phyloP scores from a whole-genome alignment of 768 basidiomycete genomes.

The Cystobasidium ongulense region DNA sequence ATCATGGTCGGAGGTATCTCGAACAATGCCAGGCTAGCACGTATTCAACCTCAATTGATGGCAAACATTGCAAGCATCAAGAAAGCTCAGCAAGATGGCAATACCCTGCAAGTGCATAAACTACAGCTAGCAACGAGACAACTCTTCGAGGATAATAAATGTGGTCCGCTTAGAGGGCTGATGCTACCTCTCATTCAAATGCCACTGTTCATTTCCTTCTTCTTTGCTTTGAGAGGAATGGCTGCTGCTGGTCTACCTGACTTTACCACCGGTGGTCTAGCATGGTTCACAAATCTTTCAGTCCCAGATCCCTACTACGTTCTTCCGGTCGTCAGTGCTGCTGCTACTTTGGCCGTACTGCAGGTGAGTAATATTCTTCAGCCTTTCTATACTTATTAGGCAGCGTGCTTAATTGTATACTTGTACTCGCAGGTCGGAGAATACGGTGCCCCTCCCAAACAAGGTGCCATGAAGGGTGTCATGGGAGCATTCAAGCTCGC shows the following conservation, averaged over 20 bases:
- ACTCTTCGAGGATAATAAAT: conserved; percentile 60
- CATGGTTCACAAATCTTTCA: conserved; percentile 68
- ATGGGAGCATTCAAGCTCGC: conserved; percentile 18
- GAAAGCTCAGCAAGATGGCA: conserved; percentile 46
- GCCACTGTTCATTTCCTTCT: conserved; percentile 68
- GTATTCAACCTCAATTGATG: conserved; percentile 56
- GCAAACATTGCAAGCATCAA: conserved; percentile 53
- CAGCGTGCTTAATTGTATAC: conserved; percentile 1
- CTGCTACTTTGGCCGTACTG: conserved; percentile 62
- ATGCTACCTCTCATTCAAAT: conserved; percentile 60
- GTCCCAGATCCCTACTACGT: conserved; percentile 65
- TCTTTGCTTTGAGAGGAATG: conserved; percentile 70
- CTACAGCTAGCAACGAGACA: conserved; percentile 50
- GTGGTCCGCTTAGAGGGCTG: conserved; percentile 56
- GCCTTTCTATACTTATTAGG: not conserved
- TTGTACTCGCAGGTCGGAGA: conserved; percentile 50
- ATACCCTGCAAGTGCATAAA: conserved; percentile 49
- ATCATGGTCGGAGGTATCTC: conserved; percentile 55
- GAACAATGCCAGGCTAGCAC: conserved; percentile 56
- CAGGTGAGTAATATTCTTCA: conserved; percentile 49
- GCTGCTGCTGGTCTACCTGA: conserved; percentile 64
- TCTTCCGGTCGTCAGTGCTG: conserved; percentile 57
- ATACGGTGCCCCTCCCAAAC: conserved; percentile 4
- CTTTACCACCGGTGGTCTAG: conserved; percentile 65
- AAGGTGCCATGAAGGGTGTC: conserved; percentile 11